phyloP scores from a whole-genome alignment of 75 land plant species.

The Pinus albicaulis region DNA sequence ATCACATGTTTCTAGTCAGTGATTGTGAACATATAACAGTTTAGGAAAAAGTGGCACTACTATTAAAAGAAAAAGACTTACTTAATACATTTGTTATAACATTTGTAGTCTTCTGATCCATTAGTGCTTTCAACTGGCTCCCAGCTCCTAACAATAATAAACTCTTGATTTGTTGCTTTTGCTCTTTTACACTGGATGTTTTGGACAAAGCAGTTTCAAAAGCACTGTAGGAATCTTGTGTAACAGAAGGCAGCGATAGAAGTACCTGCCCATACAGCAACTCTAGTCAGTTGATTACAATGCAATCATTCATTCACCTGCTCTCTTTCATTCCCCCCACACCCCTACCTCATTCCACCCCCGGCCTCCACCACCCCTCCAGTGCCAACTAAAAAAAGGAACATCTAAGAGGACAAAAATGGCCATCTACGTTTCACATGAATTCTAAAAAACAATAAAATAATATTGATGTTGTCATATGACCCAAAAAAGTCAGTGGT shows the following conservation, averaged over 20 bases:
- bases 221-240: slow-evolving; percentile 47
- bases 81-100: slow-evolving; percentile 90
- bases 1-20: too few relatives aligned
- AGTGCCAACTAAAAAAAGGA: background rate
- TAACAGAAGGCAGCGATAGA: slow-evolving; percentile 68
- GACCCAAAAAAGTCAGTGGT: background rate
- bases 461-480: background rate
- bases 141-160: slow-evolving; percentile 78
- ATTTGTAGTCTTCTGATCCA: slow-evolving; percentile 66
- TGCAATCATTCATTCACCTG: background rate
- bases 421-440: background rate
- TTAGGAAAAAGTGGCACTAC: background rate
- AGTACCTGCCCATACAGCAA: slow-evolving; percentile 56
- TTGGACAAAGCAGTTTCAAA: slow-evolving; percentile 87
- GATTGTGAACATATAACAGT: background rate
- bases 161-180: slow-evolving; percentile 84
- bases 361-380: too few relatives aligned
- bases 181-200: slow-evolving; percentile 90
- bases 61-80: slow-evolving; percentile 17
- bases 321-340: background rate
- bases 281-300: background rate
- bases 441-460: background rate
- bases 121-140: slow-evolving; percentile 84
- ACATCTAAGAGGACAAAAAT: background rate
- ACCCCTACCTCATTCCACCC: background rate